These are phyloP conservation scores for Solanum verrucosum DNA, from an alignment of 257 asterid genomes.

Conservation along the genomic window DNA sequence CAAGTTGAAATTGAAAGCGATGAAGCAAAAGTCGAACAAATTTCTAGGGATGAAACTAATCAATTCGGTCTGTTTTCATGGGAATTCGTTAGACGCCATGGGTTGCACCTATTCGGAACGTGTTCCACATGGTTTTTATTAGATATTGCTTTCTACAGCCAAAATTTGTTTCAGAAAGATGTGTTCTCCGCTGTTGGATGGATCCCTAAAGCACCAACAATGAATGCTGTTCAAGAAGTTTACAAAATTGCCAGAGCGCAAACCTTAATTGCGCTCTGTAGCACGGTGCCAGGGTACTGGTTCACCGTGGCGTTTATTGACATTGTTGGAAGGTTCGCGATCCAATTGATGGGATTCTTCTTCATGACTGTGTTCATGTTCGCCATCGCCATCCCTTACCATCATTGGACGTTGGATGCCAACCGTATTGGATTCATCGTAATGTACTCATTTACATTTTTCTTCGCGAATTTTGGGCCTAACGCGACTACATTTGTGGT, in stretches of 20 bases:
- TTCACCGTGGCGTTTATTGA: constrained; percentile 18
- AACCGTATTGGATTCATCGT: constrained; percentile 8
- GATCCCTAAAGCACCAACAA: constrained; percentile 1
- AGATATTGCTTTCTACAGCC: neutral
- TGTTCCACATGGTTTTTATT: constrained; percentile 14
- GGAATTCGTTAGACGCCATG: constrained; percentile 12
- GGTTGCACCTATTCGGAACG: constrained; percentile 15
- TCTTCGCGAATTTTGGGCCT: constrained; percentile 21
- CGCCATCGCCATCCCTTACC: constrained; percentile 18
- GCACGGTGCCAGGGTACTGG: constrained; percentile 28
- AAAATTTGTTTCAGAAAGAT: neutral
- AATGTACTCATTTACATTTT: neutral
- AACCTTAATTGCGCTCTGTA: constrained; percentile 12
- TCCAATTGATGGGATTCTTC: neutral
- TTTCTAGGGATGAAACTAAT: neutral
- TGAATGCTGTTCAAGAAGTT: constrained; percentile 19
- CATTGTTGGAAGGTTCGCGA: constrained; percentile 6
- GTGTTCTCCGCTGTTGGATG: neutral
- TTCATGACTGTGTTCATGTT: constrained; percentile 20
- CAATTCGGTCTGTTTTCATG: constrained; percentile 4
- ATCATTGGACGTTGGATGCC: constrained; percentile 1
- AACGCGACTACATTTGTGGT: constrained; percentile 21
- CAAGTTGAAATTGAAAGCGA: constrained; percentile 4
- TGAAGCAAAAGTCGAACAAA: neutral
- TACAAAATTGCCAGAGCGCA: constrained; percentile 12